Evolutionary conservation across 176 grass and related monocot genomes (phyloP), one percentile per base, ranked within the genome.

Genomic region (Poa pratensis): DNA sequence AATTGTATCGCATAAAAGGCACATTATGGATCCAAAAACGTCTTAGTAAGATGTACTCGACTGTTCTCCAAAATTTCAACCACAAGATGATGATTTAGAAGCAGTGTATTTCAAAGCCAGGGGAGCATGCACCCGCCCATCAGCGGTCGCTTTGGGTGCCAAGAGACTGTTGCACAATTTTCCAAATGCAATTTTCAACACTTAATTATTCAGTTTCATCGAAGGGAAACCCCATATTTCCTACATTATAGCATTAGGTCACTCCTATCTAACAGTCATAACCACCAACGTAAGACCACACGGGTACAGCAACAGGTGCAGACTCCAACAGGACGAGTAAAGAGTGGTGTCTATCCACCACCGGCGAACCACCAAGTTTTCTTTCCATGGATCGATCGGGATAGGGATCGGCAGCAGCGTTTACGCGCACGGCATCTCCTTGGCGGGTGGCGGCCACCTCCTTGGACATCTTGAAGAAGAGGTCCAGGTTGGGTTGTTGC

Each of bases 381-480:
- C 24, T 51, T 18, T 24, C 46, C 46, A 18, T 5, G 23, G 71
- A 46, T 19, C 16, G 23, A 23, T 30, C 15, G 1, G 7, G 43
- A 26, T 15, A 7, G 23, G 18, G 3, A 46, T 46, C 45, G 10
- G 45, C 45, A 3, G 10, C 45, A 0, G 19, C 1, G 0, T 49
- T 76, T 80, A 88, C 0, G 80, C 77, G 9, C 78, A 87, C 1
- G 80, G 70, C 73, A 75, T 69, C 51, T 79, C 42, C 7, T 59
- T 68, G 27, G 80, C 84, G 0, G 84, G 49, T 68, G 27, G 80
- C 84, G 0, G 84, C 69, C 19, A 69, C 75, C 35, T 75, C 70
- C 24, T 90, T 70, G 49, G 85, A 75, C 63, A 92, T 88, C 77
- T 90, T 89, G 17, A 89, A 75, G 78, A 94, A 91, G 50, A 90